Base-by-base conservation (phyloP, 2,329 filamentous ascomycete species). In the Diaporthe eres region DNA sequence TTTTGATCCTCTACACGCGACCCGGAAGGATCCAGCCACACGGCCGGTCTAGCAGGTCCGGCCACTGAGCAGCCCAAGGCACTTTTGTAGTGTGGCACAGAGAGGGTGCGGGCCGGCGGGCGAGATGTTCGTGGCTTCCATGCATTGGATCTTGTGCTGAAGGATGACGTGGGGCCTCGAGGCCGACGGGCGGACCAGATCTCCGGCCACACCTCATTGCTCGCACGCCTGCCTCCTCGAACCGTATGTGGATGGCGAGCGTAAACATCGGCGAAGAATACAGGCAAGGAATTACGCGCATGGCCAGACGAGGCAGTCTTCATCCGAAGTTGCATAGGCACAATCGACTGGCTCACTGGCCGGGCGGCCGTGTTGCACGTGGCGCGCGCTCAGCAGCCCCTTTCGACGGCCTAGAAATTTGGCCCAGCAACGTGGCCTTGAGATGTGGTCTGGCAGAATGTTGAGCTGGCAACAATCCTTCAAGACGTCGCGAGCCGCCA, bases 381-480 rank as follows among this genome's bases (percentile, higher is more conserved):
- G 74, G 74, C 68, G 74, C 74, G 74, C 74, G 74, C 74, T 67
- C 58, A 58, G 19, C 15, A 47, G n/a, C 39, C 25, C 60, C 25
- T 49, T 31, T 42, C 19, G 4, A 34, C 19, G 61, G 61, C 42
- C 61, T 42, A 5, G 25, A 34, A 17, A 0, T 39, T 22, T 9
- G 57, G 34, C 57, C 57, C 15, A 34, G 34, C 57, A 60, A 39
- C 34, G 58, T 12, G 67, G 67, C 25, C 67, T 42, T 39, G 17
- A 49, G 47, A 34, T 28, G 2, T 44, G 68, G 51, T 31, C 44
- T 53, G 60, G 49, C 74, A 61, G 53, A 39, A 31, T 22, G 37
- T 31, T 73, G 71, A 55, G 71, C 61, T 57, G 53, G 34, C 34
- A 34, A 22, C 25, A 28, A 67, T 67, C 61, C 42, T 49, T 34